phyloP scores from a whole-genome alignment of 2,329 filamentous ascomycete species.

The Magnaporthiopsis incrustans region DNA sequence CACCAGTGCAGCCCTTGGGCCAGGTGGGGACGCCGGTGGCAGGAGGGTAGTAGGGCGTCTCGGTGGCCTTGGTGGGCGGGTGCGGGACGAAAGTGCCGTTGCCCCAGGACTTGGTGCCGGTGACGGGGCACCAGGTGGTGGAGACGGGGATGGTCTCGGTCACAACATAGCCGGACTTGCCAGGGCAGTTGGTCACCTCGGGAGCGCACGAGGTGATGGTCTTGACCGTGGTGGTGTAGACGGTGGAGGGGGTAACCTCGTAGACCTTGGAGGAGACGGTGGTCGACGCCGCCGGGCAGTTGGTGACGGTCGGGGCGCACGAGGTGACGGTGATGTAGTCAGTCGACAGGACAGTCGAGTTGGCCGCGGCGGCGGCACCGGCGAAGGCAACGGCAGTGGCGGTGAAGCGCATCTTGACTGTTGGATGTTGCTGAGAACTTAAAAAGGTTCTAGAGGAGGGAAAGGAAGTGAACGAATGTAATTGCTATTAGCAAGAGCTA shows the following conservation, averaged over 20 bases:
- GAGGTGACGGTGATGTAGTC: constrained; percentile 54
- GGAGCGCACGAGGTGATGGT: constrained; percentile 56
- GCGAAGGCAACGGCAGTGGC: constrained; percentile 41
- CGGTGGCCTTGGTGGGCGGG: constrained; percentile 23
- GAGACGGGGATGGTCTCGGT: constrained; percentile 31
- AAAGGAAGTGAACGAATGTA: constrained; percentile 7
- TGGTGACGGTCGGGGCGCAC: constrained; percentile 43
- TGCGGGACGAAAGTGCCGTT: constrained; percentile 12
- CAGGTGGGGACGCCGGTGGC: constrained; percentile 28
- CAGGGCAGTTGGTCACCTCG: constrained; percentile 55
- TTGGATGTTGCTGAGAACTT: constrained; percentile 15
- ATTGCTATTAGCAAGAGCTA: constrained; percentile 14
- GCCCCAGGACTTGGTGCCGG: constrained; percentile 13
- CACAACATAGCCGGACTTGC: constrained; percentile 28
- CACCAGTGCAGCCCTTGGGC: constrained; percentile 5
- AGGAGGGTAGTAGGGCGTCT: constrained; percentile 23
- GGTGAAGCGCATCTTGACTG: constrained; percentile 56
- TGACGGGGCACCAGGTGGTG: constrained; percentile 35
- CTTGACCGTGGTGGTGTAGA: constrained; percentile 49
- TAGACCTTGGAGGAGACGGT: constrained; percentile 20
- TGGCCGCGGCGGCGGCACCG: constrained; percentile 31
- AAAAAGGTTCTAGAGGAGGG: constrained; percentile 10
- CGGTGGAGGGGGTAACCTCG: constrained; percentile 35
- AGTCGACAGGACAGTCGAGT: constrained; percentile 46
- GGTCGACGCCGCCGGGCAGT: constrained; percentile 36